phyloP scores from a whole-genome alignment of 495 filamentous ascomycete genomes.

The Xylaria flabelliformis region DNA sequence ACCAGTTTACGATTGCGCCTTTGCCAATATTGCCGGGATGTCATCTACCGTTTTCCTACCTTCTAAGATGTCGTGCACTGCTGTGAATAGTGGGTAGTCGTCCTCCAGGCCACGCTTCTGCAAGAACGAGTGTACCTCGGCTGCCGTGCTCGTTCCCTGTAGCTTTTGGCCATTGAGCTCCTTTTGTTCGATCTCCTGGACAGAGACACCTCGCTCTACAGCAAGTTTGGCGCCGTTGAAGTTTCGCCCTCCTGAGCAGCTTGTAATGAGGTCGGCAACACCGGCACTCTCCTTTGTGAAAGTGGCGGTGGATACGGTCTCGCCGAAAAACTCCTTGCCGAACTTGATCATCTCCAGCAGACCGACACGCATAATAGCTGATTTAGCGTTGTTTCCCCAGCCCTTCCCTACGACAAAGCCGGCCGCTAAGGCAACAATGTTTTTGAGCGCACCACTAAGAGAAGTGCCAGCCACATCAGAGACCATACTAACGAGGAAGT shows the following conservation, averaged over 20 bases:
- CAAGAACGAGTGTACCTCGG: constrained; percentile 88
- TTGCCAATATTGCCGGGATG: constrained; percentile 64
- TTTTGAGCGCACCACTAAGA: constrained; percentile 94
- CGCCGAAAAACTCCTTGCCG: constrained; percentile 87
- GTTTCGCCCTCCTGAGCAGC: constrained; percentile 89
- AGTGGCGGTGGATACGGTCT: constrained; percentile 76
- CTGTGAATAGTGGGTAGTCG: constrained; percentile 91
- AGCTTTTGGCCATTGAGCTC: constrained; percentile 98
- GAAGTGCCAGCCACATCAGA: constrained; percentile 95
- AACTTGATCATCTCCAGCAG: constrained; percentile 95
- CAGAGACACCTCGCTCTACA: constrained; percentile 75
- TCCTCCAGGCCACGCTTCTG: constrained; percentile 75
- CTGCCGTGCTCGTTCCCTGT: constrained; percentile 90
- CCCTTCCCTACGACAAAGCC: constrained; percentile 95
- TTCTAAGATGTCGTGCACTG: constrained; percentile 73
- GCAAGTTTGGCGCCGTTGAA: constrained; percentile 91
- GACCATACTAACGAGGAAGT: constrained; percentile 95
- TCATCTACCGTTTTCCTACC: constrained; percentile 65
- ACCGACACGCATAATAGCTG: constrained; percentile 94
- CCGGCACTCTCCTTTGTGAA: constrained; percentile 97
- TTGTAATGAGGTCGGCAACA: constrained; percentile 95
- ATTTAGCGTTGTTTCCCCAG: constrained; percentile 98
- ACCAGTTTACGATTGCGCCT: constrained; percentile 31
- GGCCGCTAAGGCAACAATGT: constrained; percentile 92
- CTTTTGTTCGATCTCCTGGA: constrained; percentile 84